These are phyloP conservation scores for Apiotrichum gracile DNA, from an alignment of 1,284 basidiomycete genomes.

Conservation along the genomic window DNA sequence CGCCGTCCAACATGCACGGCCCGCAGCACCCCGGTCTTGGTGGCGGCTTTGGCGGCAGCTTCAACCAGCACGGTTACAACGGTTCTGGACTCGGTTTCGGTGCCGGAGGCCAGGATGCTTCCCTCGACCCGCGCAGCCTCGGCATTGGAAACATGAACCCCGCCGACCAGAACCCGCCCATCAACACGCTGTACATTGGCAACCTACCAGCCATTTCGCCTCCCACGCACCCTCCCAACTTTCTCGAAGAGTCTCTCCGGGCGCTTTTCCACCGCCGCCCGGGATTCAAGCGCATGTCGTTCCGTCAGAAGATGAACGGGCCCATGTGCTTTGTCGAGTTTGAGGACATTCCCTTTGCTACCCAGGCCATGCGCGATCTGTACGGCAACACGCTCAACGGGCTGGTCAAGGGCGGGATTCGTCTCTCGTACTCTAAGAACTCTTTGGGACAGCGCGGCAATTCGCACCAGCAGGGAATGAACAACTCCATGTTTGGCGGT, in stretches of 20 bases:
- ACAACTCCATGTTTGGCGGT: constrained; percentile 35
- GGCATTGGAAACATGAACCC: constrained; percentile 50
- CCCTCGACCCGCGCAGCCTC: constrained; percentile 14
- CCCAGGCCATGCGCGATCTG: constrained; percentile 76
- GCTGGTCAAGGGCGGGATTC: constrained; percentile 88
- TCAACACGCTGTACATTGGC: constrained; percentile 91
- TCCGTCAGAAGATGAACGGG: constrained; percentile 89
- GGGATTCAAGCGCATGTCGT: constrained; percentile 87
- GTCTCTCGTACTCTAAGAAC: constrained; percentile 93
- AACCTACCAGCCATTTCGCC: constrained; percentile 75
- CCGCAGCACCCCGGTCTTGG: constrained; percentile 2
- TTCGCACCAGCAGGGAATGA: constrained; percentile 30
- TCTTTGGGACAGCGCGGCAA: constrained; percentile 60
- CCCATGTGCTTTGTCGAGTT: constrained; percentile 99
- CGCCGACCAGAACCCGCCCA: constrained; percentile 75
- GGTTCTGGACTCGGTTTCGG: constrained; percentile 9
- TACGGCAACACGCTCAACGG: constrained; percentile 88
- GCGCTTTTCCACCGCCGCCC: constrained; percentile 69
- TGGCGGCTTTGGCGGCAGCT: constrained; percentile 5
- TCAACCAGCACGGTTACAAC: constrained; percentile 7
- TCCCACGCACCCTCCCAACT: constrained; percentile 59
- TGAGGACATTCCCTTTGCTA: constrained; percentile 78
- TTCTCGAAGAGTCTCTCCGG: constrained; percentile 77
- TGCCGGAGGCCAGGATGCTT: constrained; percentile 1
- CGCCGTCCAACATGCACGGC: background rate